Base-by-base conservation (phyloP, 75 land plant species). In the Selaginella moellendorffii region DNA sequence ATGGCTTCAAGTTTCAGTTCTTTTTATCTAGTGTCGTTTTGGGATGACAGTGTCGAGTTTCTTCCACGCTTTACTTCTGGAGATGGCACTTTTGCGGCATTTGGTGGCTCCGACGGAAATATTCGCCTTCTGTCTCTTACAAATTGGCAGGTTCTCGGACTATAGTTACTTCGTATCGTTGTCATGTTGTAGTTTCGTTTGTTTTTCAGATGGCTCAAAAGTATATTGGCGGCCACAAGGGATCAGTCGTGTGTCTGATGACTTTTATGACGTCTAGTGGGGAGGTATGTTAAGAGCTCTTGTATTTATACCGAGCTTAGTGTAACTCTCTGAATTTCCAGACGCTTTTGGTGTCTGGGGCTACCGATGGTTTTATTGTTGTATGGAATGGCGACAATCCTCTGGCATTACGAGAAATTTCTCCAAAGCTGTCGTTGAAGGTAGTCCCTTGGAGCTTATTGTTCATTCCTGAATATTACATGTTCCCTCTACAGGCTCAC, bases 21-120 rank as follows among this genome's bases (percentile, higher is more conserved):
- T 5, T 14, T 36, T 14, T 5, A 36, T 14, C 14, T 36, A 36
- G 46, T 14, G 5, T 36, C n/a, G n/a, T n/a, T n/a, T n/a, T n/a
- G n/a, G n/a, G 46, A 5, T 36, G 46, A 61, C 82, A 95, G 99
- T 67, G 88, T 95, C 82, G 99, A 90, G 69, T 95, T 95, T 62
- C 82, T 95, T 23, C 71, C 87, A 19, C 83, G 80, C 62, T 83
- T 85, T 59, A 27, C 87, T 27, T 72, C 78, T 72, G 80, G 85
- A 54, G 99, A 95, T 77, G 83, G 80, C 52, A 90, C 99, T 24
- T 82, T 86, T 54, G 96, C 93, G 74, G 99, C 85, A 31, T 95
- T 95, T 80, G 99, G 99, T 71, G 85, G 84, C 28, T 95, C 99
- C 28, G 99, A 95, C 79, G 99, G 99, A 73, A 86, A 80, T 8